Evolutionary conservation across 2,329 filamentous ascomycete species (phyloP).

Genomic region (Claviceps arundinis): DNA sequence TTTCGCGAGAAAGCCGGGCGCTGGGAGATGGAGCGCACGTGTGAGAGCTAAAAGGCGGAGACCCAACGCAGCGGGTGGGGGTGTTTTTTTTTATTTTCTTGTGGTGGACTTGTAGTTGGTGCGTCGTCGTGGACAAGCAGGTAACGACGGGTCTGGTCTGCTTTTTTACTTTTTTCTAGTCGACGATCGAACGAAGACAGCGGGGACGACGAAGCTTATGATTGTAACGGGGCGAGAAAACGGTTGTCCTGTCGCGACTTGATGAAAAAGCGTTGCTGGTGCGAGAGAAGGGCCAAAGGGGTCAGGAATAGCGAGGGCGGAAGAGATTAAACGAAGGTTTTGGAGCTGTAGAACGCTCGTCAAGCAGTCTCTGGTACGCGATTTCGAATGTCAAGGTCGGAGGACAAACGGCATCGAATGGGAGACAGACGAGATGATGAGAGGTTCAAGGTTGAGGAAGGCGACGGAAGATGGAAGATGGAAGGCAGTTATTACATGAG

Average conservation of each 20-base stretch:
- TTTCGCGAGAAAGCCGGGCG: slow-evolving; percentile 4
- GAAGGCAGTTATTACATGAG: neutral
- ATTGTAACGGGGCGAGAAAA: neutral
- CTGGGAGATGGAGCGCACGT: slow-evolving; percentile 4
- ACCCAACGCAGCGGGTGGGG: slow-evolving; percentile 5
- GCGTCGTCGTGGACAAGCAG: neutral
- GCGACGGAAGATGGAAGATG: neutral
- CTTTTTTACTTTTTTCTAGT: too few relatives aligned
- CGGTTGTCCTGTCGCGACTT: neutral
- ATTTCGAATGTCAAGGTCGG: neutral
- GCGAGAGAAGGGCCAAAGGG: neutral
- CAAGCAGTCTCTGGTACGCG: too few relatives aligned
- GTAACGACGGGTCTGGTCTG: neutral
- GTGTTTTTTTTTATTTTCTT: slow-evolving; percentile 4
- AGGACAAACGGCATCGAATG: neutral
- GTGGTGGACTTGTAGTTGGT: neutral
- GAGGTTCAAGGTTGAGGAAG: slow-evolving; percentile 1
- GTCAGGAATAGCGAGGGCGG: neutral
- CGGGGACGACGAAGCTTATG: neutral
- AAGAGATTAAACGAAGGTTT: neutral
- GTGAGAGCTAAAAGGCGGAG: slow-evolving; percentile 8
- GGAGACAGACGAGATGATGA: neutral
- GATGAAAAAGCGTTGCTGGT: neutral
- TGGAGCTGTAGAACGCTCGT: too few relatives aligned
- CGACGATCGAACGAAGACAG: neutral